Evolutionary conservation across 106 monocot genomes (phyloP), one percentile per base, ranked within the genome.

Genomic region (Alisma plantagoaquatica): DNA sequence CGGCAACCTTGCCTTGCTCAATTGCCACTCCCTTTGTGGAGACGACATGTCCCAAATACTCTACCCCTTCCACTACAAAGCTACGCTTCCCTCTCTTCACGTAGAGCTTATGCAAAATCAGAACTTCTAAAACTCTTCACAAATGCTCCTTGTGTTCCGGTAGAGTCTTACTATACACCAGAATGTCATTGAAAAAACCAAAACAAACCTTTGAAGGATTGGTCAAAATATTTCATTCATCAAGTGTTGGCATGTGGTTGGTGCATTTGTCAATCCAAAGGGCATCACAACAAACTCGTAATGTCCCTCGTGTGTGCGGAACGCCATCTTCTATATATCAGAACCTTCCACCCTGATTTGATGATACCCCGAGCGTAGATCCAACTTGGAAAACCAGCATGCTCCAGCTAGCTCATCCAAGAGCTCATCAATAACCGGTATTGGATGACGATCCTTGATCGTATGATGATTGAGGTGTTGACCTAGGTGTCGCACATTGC

Each of bases 171-270:
- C 16, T 46, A n/a, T 46, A 46, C 3, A 46, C 16, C 16, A 46
- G n/a, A 3, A 46, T 46, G 45, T 46, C 16, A 46, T 46, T 17
- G 45, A 46, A 46, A 17, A 46, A 46, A 46, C 45, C n/a, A 46
- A 9, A 8, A 9, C 16, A n/a, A 46, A 46, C n/a, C 19, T n/a
- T n/a, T 18, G 14, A 6, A 46, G 4, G 19, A n/a, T 3, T 3
- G 14, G n/a, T n/a, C 45, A n/a, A 17, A 6, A 46, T n/a, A 46
- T 8, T 4, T 46, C 16, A n/a, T 46, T 46, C 4, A 46, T 46
- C 45, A 46, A 3, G 3, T 18, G 4, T 46, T 46, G 45, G 45
- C 14, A 46, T 8, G 45, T 46, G 14, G 0, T 33, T 6, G 33
- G 33, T 7, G 17, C 21, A 20, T 33, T 55, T 0, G 32, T 35